Base-by-base conservation (phyloP, 1,139 yeast genomes). In the Candida sanyaensis region DNA sequence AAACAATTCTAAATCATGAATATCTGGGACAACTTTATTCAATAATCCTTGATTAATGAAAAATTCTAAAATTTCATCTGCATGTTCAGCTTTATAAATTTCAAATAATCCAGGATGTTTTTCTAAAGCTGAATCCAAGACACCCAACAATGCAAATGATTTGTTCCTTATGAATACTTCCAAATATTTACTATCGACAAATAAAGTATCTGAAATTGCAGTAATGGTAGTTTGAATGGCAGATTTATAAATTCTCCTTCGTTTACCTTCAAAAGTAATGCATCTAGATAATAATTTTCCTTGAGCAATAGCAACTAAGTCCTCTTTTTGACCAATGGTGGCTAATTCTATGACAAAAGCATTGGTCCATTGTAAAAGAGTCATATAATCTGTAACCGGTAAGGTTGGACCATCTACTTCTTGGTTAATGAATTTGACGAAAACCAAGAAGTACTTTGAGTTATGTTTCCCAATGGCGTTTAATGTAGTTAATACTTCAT, bases 351-450 rank as follows among this genome's bases (percentile, higher is more conserved):
- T 60, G 21, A 58, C 55, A 50, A 69, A 62, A 26, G 55, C 53
- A 55, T 75, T 77, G 42, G 71, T 64, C 91, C 92, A 86, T 30
- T 73, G 71, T 41, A 86, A 68, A 13, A 86, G 66, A 4, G 85
- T 75, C 59, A 82, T 66, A 50, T 81, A 67, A 60, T 82, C 88
- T 5, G 81, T 68, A 4, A 75, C 61, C 2, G 92, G 86, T 49
- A 75, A 63, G 10, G 70, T 64, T 17, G 57, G 49, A 45, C 66
- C 64, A 1, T 60, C 48, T 1, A 77, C 65, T 32, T 69, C 59
- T 29, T 72, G 70, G 32, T 59, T 50, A 37, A 80, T 66, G 51
- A 69, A 80, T 41, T 69, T 70, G 37, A 68, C 59, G 42, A 70
- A 71, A 12, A 62, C 62, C 12, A 60, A 52, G 37, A 77, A 59